Base-by-base conservation (phyloP, 2,329 filamentous ascomycete species). In the Aureobasidium sp. region DNA sequence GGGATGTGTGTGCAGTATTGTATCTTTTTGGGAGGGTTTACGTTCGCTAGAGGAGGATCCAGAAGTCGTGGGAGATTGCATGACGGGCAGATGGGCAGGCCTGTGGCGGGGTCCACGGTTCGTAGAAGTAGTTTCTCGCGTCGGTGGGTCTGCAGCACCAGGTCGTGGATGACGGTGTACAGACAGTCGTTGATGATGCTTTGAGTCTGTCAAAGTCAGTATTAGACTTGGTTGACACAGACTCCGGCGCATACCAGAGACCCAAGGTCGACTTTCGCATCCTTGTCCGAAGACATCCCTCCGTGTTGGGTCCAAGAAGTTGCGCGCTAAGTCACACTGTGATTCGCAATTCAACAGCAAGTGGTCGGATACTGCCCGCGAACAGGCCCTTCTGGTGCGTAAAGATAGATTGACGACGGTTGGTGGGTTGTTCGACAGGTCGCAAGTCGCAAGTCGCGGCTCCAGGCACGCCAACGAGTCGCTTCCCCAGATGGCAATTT, bases 1-100 rank as follows among this genome's bases (percentile, higher is more conserved):
- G 89, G 88, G 63, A 88, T 85, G 66, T 86, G 86, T 74, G 89
- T 90, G 81, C 89, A 93, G 78, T 91, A 92, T 66, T 87, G 84
- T 1, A 69, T 73, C 41, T 66, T 68, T 59, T 74, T 73, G 21
- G 74, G 75, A 13, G 78, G 74, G 42, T 78, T 76, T 44, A 68
- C 63, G 11, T 67, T 61, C 66, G 86, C 78, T 65, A 81, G 79
- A 0, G 88, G 88, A 21, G 89, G 89, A 69, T 90, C 80, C 66
- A 90, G 81, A 58, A 91, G 79, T 65, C 87, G 83, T 21, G 89
- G 89, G 39, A 91, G 82, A 70, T 88, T 86, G 75, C 89, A 92
- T 71, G 85, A 83, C 61, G 85, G 83, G 73, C 89, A 93, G 64
- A 87, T 79, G 39, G 91, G 88, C 66, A 91, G 86, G 60, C 81